These are phyloP conservation scores for Beauveria brongniartii DNA, from an alignment of 2,329 filamentous ascomycete species.

Conservation along the genomic window DNA sequence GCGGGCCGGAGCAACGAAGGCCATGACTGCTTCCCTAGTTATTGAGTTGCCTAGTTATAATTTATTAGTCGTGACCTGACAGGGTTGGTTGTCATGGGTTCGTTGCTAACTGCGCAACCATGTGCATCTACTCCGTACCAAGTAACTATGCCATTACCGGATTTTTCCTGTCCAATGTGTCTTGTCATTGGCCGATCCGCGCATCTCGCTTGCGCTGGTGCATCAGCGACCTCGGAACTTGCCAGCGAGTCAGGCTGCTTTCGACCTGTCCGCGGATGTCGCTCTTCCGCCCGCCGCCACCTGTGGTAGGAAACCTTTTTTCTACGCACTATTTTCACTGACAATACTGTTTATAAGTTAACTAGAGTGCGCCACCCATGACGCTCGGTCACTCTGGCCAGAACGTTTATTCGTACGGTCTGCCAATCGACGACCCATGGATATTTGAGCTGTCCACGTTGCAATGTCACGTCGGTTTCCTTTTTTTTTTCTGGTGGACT, in stretches of 20 bases:
- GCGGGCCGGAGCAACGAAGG: not conserved
- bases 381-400: no score
- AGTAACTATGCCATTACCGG: no score
- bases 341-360: no score
- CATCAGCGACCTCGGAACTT: not conserved
- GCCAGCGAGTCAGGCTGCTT: constrained; percentile 1
- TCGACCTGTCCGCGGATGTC: not conserved
- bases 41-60: no score
- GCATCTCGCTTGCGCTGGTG: not conserved
- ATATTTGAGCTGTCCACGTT: no score
- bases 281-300: not conserved
- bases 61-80: no score
- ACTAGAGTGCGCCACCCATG: not conserved
- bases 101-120: not conserved
- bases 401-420: no score
- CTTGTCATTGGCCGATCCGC: not conserved
- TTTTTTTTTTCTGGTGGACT: no score
- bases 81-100: not conserved
- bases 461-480: no score
- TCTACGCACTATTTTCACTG: no score
- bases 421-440: no score
- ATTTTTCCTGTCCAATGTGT: not conserved
- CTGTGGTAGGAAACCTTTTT: not conserved
- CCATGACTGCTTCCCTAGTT: no score
- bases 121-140: not conserved